A percentile compares a stretch with the other conserved stretches of the same genome.
Conservation (phyloP, 192 early-diverging fungal species). For the Chytriomyces confervae region DNA sequence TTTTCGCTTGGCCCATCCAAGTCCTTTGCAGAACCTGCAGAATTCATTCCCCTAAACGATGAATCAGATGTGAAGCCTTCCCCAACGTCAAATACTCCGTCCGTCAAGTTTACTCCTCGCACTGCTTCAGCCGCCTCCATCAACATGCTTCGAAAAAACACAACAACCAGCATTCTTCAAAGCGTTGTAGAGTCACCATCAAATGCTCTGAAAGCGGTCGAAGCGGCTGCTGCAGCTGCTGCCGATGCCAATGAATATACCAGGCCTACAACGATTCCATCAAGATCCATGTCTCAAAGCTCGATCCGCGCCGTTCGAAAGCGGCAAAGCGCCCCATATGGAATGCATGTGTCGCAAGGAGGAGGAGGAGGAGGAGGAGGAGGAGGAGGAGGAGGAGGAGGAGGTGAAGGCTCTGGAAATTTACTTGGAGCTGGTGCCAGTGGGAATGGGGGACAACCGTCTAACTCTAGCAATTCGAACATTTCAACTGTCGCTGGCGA, state of each 20-base stretch:
- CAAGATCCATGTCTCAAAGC: not conserved
- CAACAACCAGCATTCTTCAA: not conserved
- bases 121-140: slow-evolving; percentile 16
- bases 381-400: not conserved
- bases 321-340: not conserved
- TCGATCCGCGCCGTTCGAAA: not conserved
- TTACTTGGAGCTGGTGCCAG: not conserved
- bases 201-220: not conserved
- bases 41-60: slow-evolving; percentile 15
- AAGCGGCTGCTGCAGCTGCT: not conserved
- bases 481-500: not conserved
- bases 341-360: not conserved
- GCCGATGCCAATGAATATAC: not conserved
- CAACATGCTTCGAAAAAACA: slow-evolving; percentile 2
- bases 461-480: too few relatives aligned
- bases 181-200: not conserved
- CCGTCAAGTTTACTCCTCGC: not conserved
- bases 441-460: not conserved
- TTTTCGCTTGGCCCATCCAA: not conserved
- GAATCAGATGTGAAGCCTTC: not conserved
- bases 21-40: not conserved
- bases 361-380: not conserved
- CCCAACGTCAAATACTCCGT: not conserved
- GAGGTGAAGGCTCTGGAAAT: not conserved
- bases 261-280: not conserved